phyloP scores from a whole-genome alignment of 192 early-diverging fungal genomes.

The Coemansia erecta region DNA sequence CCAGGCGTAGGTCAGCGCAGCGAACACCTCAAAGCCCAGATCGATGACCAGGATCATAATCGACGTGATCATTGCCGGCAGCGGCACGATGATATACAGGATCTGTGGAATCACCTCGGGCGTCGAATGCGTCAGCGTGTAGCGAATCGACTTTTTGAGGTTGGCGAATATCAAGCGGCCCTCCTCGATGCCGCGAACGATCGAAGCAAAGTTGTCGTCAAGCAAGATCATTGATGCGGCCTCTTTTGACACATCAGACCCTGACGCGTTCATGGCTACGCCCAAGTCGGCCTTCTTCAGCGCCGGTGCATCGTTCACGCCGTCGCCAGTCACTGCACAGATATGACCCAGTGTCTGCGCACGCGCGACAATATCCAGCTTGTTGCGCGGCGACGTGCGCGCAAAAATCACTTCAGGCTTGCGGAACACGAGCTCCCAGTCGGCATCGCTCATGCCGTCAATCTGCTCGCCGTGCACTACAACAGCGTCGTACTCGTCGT shows the following conservation, averaged over 20 bases:
- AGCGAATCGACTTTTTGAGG: conserved; percentile 92
- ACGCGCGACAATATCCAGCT: conserved; percentile 92
- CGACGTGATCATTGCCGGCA: conserved; percentile 77
- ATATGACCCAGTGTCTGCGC: conserved; percentile 93
- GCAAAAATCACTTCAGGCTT: conserved; percentile 97
- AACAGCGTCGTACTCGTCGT: conserved; percentile 84
- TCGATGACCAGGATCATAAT: conserved; percentile 90
- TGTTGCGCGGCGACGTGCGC: conserved; percentile 93
- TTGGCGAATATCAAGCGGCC: conserved; percentile 95
- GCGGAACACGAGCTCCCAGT: conserved; percentile 92
- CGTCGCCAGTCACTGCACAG: conserved; percentile 96
- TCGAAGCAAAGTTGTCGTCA: conserved; percentile 98
- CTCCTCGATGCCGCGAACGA: conserved; percentile 89
- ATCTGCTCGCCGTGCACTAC: conserved; percentile 92
- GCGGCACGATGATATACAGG: conserved; percentile 79
- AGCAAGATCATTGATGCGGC: conserved; percentile 96
- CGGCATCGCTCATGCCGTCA: conserved; percentile 71
- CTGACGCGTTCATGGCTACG: conserved; percentile 95
- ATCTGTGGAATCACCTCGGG: conserved; percentile 88
- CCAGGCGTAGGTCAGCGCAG: conserved; percentile 87
- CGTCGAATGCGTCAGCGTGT: conserved; percentile 87
- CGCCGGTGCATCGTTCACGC: conserved; percentile 95
- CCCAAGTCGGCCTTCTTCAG: conserved; percentile 96
- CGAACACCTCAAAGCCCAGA: conserved; percentile 90
- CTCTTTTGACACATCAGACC: conserved; percentile 95